phyloP scores from a whole-genome alignment of 345 rosid genomes.

The Gossypium stocksii region DNA sequence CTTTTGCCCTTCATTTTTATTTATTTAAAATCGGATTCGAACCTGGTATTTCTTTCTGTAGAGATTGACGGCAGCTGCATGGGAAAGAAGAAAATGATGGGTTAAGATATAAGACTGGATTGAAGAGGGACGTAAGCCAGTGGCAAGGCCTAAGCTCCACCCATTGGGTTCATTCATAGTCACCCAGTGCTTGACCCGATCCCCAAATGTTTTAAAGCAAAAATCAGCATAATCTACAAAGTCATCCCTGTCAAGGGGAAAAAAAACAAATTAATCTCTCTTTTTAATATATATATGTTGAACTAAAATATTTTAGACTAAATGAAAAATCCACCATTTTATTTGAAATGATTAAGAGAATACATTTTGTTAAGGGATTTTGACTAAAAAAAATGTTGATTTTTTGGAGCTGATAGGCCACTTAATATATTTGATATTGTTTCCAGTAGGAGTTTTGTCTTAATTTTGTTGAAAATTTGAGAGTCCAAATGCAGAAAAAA shows the following conservation, averaged over 20 bases:
- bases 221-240: conserved; percentile 37
- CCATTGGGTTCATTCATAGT: conserved; percentile 35
- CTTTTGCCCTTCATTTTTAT: not conserved
- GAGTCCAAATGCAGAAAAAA: too few species aligned
- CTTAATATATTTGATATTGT: too few species aligned
- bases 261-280: too few species aligned
- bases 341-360: too few species aligned
- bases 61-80: conserved; percentile 25
- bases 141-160: conserved; percentile 14
- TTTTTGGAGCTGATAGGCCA: too few species aligned
- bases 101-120: conserved; percentile 20
- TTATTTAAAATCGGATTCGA: not conserved
- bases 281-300: too few species aligned
- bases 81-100: conserved; percentile 28
- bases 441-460: too few species aligned
- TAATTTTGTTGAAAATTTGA: too few species aligned
- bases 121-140: conserved; percentile 22
- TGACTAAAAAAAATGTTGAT: too few species aligned
- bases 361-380: too few species aligned
- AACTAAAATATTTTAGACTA: too few species aligned
- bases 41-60: conserved; percentile 28
- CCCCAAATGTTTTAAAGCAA: conserved; percentile 43
- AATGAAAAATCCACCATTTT: too few species aligned
- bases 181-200: conserved; percentile 38
- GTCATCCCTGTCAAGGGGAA: conserved; percentile 30